Conservation (phyloP, 768 basidiomycete genomes). For the Cystofilobasidium capitatum region DNA sequence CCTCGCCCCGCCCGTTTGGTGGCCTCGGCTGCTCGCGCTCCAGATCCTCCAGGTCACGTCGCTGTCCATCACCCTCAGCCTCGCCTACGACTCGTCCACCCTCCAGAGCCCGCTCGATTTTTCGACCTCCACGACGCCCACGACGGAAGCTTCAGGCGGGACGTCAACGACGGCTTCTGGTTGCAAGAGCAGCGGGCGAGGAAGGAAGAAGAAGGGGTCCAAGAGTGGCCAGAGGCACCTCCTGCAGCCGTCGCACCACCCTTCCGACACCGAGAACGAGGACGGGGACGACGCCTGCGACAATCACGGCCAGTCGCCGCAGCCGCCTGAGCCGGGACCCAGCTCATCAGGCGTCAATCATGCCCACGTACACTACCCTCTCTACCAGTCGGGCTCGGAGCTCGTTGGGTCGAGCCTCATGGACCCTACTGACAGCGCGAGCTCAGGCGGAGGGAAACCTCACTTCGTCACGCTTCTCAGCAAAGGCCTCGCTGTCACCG, state of each 20-base stretch:
- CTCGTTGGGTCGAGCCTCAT: neutral
- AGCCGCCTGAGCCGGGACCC: neutral
- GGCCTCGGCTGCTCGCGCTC: constrained; percentile 21
- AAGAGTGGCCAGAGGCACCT: neutral
- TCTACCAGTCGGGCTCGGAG: neutral
- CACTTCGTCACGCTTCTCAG: constrained; percentile 42
- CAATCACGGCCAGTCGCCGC: neutral
- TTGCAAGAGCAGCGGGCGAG: neutral
- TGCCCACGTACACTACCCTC: constrained; percentile 4
- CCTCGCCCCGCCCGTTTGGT: neutral
- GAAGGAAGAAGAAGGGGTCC: neutral
- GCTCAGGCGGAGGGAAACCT: neutral
- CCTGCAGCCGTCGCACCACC: neutral
- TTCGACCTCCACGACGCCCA: neutral
- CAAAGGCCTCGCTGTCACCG: constrained; percentile 65
- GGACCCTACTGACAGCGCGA: neutral
- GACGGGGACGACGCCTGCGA: neutral
- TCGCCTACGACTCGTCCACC: constrained; percentile 17
- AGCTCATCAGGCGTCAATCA: too few species aligned
- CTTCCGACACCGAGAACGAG: constrained; percentile 10
- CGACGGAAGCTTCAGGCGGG: neutral
- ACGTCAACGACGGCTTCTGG: neutral
- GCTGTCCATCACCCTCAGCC: constrained; percentile 25
- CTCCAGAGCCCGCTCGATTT: neutral
- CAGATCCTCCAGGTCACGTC: constrained; percentile 27